Base-by-base conservation (phyloP, 495 filamentous ascomycete species). In the Acidiella bohemica region DNA sequence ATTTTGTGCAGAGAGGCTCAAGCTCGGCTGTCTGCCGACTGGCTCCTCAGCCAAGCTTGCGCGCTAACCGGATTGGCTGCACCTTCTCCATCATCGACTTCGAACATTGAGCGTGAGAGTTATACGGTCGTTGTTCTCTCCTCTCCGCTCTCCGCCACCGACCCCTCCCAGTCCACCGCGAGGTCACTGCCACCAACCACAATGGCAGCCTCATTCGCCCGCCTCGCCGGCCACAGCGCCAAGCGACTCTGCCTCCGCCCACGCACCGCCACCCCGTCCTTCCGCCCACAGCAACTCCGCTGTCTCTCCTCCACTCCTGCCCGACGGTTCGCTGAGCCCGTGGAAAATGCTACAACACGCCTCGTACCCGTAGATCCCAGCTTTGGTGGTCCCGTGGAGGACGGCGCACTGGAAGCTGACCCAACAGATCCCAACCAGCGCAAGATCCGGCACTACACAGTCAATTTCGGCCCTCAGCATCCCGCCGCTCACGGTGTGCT, bases 381-480 rank as follows among this genome's bases (percentile, higher is more conserved):
- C 35, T 80, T 78, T 50, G 62, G 62, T 24, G 59, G 64, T 27
- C 59, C 68, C 30, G 59, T 67, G 50, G 62, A 76, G 59, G 60
- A 65, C 37, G 56, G 60, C 35, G 57, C 61, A 36, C 55, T 67
- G 42, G 65, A 70, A 25, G 39, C 56, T 35, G 55, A 62, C 7
- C 55, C 59, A 44, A 62, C 64, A 31, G 72, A 75, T 47, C 65
- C 64, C 36, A 64, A 72, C 48, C 46, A 76, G 56, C 76, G 92
- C 56, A 95, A 94, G 70, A 84, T 96, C 49, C 73, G 92, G 50
- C 92, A 99, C 62, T 99, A 99, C 67, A 99, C 92, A 4, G 88
- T 99, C 69, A 99, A 99, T 68, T 99, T 99, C 55, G 92, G 92
- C 51, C 92, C 92, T 46, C 92, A 99, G 70, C 92, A 99, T 67